Conservation (phyloP, 2,329 filamentous ascomycete genomes). For the Colletotrichum truncatum region DNA sequence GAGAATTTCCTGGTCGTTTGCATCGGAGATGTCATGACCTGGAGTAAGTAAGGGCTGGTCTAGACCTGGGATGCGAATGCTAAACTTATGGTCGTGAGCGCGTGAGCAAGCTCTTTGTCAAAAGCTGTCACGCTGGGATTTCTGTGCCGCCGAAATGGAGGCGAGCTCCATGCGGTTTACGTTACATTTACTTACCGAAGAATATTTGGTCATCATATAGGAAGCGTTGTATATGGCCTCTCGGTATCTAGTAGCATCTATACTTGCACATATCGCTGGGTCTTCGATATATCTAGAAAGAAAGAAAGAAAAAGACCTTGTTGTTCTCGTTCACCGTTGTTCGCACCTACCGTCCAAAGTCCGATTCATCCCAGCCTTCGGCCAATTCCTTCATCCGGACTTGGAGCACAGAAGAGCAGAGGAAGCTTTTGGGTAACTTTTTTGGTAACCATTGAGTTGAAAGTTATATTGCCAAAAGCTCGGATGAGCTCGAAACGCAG, state of each 20-base stretch:
- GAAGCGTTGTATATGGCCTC: neutral
- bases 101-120: neutral
- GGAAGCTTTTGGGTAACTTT: neutral
- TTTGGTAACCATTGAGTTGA: neutral
- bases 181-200: no score
- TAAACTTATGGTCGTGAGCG: neutral
- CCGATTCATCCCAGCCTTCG: no score
- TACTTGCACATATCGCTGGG: no score
- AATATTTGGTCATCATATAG: no score
- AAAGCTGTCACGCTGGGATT: no score
- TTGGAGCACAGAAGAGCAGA: neutral
- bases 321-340: no score
- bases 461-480: neutral
- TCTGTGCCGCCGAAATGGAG: no score
- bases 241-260: neutral
- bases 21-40: neutral
- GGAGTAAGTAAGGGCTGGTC: conserved; percentile 29
- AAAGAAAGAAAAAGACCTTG: no score
- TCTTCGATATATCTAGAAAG: no score
- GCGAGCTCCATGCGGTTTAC: no score
- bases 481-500: neutral
- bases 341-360: no score
- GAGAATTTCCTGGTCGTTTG: neutral
- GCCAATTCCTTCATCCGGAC: no score
- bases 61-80: neutral